Conservation (phyloP, 345 rosid species). For the Raphanus sativus region DNA sequence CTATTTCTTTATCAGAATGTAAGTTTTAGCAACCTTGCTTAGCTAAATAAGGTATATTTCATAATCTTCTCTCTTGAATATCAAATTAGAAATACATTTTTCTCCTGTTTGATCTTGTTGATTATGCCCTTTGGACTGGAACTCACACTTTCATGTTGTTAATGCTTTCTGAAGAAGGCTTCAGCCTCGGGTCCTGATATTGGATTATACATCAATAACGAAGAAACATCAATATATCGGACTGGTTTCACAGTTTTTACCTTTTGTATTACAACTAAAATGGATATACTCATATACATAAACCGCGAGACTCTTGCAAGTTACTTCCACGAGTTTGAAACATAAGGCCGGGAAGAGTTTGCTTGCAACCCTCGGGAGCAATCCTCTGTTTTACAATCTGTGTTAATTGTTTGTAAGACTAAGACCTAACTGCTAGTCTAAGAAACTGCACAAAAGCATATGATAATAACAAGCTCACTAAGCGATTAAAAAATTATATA, state of each 20-base stretch:
- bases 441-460: constrained; percentile 40
- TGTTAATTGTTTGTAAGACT: constrained; percentile 77
- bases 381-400: constrained; percentile 66
- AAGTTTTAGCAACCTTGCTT: constrained; percentile 60
- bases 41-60: constrained; percentile 76
- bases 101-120: constrained; percentile 80
- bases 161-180: constrained; percentile 39
- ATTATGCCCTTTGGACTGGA: constrained; percentile 49
- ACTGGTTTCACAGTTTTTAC: constrained; percentile 31
- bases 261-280: constrained; percentile 64
- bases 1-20: constrained; percentile 40
- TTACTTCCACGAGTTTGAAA: constrained; percentile 39
- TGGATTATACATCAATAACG: neutral
- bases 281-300: constrained; percentile 51
- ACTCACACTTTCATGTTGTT: constrained; percentile 49
- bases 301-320: constrained; percentile 64
- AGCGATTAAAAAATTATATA: no score
- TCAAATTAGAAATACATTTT: constrained; percentile 75
- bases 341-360: constrained; percentile 53
- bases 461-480: no score
- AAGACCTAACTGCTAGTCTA: constrained; percentile 54
- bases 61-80: constrained; percentile 74
- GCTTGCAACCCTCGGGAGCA: constrained; percentile 75
- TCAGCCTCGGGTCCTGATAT: neutral
- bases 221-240: constrained; percentile 15